A percentile compares a stretch with the other conserved stretches of the same genome.
These are phyloP conservation scores for Nyssa sinensis DNA, from an alignment of 148 eudicot genomes.

Conservation along the genomic window DNA sequence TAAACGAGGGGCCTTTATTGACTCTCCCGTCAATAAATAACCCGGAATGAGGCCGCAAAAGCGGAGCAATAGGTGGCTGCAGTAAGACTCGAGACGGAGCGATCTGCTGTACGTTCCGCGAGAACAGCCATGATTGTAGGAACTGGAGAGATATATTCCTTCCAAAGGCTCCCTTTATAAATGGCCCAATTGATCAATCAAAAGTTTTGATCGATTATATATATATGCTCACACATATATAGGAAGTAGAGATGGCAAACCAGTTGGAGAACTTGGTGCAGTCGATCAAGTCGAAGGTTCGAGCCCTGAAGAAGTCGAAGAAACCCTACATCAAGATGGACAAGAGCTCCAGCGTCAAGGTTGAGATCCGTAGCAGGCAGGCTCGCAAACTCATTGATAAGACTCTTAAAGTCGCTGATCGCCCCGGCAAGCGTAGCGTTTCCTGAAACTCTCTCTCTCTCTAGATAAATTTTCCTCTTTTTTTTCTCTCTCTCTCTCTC, in stretches of 20 bases:
- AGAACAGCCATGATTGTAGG: background rate
- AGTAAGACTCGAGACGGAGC: background rate
- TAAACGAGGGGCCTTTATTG: too few species aligned
- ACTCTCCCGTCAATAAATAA: too few species aligned
- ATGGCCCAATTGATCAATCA: too few species aligned
- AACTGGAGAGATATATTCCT: background rate
- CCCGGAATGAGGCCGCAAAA: too few species aligned
- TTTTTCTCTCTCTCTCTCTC: constrained; percentile 13
- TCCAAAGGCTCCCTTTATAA: too few species aligned
- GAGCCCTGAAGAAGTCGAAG: constrained; percentile 52
- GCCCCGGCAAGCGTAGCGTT: constrained; percentile 52
- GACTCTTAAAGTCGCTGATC: constrained; percentile 74
- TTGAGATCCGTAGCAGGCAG: constrained; percentile 78
- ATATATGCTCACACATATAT: background rate
- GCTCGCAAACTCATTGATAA: constrained; percentile 79
- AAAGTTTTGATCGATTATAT: background rate
- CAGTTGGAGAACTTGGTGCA: constrained; percentile 58
- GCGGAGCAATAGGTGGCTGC: too few species aligned
- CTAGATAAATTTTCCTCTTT: too few species aligned
- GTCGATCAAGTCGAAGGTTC: constrained; percentile 59
- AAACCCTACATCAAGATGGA: constrained; percentile 80
- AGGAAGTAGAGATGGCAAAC: constrained; percentile 37
- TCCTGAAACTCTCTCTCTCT: constrained; percentile 9
- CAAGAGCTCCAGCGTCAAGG: constrained; percentile 80
- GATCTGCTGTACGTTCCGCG: background rate